phyloP scores from a whole-genome alignment of 2,329 filamentous ascomycete species.

The Trichophyton benhamiae region DNA sequence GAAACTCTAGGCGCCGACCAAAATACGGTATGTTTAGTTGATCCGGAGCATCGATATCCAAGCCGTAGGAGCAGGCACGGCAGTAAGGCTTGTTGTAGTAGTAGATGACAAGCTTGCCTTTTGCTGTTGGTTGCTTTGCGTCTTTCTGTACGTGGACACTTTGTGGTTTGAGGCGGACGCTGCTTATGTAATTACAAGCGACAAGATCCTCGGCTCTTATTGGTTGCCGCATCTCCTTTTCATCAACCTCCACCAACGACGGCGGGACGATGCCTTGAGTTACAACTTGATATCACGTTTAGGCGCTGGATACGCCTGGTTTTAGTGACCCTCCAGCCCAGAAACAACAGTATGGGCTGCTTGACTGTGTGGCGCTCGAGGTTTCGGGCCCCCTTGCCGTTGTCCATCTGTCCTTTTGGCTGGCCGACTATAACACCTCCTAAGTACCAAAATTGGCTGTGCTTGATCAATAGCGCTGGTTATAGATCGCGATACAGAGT shows the following conservation, averaged over 20 bases:
- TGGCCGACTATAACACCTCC: no score
- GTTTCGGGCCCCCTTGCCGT: no score
- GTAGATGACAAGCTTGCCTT: background rate
- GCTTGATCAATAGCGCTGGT: no score
- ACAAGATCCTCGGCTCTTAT: conserved; percentile 19
- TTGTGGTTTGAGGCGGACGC: conserved; percentile 18
- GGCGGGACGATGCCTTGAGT: background rate
- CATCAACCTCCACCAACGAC: background rate
- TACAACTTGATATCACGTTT: background rate
- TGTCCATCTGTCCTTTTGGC: no score
- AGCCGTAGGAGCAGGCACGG: background rate
- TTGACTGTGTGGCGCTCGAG: no score
- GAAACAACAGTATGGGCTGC: no score
- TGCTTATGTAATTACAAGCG: conserved; percentile 19
- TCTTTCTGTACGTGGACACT: conserved; percentile 28
- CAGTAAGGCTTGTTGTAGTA: background rate
- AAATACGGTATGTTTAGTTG: background rate
- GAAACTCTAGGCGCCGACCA: conserved; percentile 28
- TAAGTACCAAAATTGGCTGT: no score
- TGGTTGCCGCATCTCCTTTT: conserved; percentile 19
- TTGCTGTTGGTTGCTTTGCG: background rate
- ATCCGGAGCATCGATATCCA: conserved; percentile 1
- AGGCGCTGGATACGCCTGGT: background rate
- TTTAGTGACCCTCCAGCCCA: no score
- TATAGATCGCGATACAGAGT: no score